phyloP scores from a whole-genome alignment of 2,329 filamentous ascomycete species.

The Xylariales sp. region DNA sequence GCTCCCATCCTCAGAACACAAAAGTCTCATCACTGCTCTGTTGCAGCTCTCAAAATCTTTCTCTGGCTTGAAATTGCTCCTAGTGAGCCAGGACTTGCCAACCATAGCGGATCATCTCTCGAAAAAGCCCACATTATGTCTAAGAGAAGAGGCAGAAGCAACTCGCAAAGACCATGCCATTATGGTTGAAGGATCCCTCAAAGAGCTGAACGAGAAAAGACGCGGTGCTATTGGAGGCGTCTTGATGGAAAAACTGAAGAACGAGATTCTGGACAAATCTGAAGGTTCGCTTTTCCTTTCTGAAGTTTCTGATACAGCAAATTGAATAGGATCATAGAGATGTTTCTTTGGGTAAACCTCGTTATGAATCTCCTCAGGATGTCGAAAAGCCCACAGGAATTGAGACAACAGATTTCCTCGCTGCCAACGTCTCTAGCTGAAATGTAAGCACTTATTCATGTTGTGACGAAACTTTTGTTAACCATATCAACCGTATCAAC shows the following conservation, averaged over 20 bases:
- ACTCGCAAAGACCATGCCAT: constrained; percentile 1
- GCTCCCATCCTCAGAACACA: background rate
- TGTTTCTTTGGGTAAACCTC: background rate
- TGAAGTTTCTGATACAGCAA: background rate
- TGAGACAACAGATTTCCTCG: background rate
- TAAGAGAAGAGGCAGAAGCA: background rate
- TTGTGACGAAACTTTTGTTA: no score
- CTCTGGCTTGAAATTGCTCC: background rate
- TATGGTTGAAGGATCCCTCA: background rate
- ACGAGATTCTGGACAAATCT: background rate
- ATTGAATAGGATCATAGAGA: background rate
- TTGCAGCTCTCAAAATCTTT: background rate
- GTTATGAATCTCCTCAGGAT: background rate
- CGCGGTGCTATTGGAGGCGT: background rate
- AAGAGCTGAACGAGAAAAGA: background rate
- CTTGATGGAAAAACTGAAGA: background rate
- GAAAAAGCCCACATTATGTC: background rate
- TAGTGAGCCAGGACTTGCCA: background rate
- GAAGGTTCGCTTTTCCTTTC: background rate
- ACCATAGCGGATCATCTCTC: background rate
- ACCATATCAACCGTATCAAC: no score
- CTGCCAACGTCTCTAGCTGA: background rate
- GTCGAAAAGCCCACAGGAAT: background rate
- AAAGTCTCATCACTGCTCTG: background rate
- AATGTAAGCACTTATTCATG: no score